These are phyloP conservation scores for Botrytis paeoniae DNA, from an alignment of 2,329 filamentous ascomycete species.

Conservation along the genomic window DNA sequence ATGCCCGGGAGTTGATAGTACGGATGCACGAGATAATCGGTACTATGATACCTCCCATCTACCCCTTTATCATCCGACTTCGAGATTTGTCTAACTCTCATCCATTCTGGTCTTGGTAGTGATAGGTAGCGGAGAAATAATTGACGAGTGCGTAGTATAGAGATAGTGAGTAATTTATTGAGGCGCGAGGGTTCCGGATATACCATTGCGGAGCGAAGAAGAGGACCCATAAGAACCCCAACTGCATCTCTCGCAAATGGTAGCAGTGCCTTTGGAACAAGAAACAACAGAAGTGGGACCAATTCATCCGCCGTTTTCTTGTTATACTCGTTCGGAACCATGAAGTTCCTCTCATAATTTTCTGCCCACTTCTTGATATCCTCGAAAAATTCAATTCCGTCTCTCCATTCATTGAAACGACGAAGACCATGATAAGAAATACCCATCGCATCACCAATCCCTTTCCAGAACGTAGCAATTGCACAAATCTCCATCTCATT, in stretches of 20 bases:
- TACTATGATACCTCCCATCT: conserved; percentile 51
- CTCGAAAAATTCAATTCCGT: conserved; percentile 52
- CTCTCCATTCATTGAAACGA: conserved; percentile 41
- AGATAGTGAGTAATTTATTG: conserved; percentile 44
- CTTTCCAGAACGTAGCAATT: conserved; percentile 67
- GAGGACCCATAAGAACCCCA: conserved; percentile 60
- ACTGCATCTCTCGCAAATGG: conserved; percentile 50
- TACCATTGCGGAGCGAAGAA: conserved; percentile 61
- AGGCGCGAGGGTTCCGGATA: conserved; percentile 45
- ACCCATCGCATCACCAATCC: conserved; percentile 65
- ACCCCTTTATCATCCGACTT: conserved; percentile 46
- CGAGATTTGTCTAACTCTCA: conserved; percentile 42
- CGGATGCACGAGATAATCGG: conserved; percentile 58
- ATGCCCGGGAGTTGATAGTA: conserved; percentile 61
- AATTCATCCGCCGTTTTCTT: conserved; percentile 56
- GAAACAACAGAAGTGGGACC: conserved; percentile 57
- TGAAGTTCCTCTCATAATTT: conserved; percentile 56
- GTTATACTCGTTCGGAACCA: conserved; percentile 53
- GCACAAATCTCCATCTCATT: conserved; percentile 67
- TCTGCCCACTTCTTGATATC: conserved; percentile 49
- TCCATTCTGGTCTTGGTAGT: conserved; percentile 51
- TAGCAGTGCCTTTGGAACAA: conserved; percentile 47
- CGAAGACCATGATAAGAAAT: conserved; percentile 47
- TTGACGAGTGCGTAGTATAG: conserved; percentile 51
- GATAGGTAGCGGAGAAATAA: conserved; percentile 55